These are phyloP conservation scores for Hyphodiscus sp. DNA, from an alignment of 2,329 filamentous ascomycete species.

Conservation along the genomic window DNA sequence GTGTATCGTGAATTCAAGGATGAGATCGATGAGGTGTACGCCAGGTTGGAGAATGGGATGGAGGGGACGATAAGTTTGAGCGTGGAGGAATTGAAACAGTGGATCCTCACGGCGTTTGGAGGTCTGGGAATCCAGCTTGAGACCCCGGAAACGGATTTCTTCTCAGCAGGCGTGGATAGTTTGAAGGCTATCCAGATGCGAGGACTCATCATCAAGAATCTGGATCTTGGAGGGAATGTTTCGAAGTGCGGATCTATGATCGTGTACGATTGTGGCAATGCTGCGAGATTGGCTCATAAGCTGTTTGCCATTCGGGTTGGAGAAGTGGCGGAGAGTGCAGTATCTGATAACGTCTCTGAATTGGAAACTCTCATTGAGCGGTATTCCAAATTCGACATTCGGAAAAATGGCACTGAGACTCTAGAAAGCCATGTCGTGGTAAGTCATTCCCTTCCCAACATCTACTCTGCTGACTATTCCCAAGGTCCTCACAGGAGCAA, in stretches of 20 bases:
- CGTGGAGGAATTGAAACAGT: conserved; percentile 29
- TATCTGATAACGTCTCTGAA: conserved; percentile 31
- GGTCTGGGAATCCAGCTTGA: conserved; percentile 6
- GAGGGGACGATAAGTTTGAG: conserved; percentile 17
- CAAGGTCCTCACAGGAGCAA: conserved; percentile 54
- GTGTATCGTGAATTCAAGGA: conserved; percentile 40
- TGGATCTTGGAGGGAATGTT: conserved; percentile 40
- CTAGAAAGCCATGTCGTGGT: background rate
- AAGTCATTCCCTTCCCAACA: background rate
- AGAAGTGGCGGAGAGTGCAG: conserved; percentile 26
- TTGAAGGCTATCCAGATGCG: conserved; percentile 52
- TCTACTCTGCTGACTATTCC: background rate
- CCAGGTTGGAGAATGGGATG: conserved; percentile 22
- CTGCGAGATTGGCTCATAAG: conserved; percentile 39
- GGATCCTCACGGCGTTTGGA: conserved; percentile 23
- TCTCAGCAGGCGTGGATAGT: conserved; percentile 50
- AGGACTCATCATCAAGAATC: conserved; percentile 41
- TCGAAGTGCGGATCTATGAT: conserved; percentile 46
- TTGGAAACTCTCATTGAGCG: conserved; percentile 42
- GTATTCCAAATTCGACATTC: conserved; percentile 33
- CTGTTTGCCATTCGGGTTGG: conserved; percentile 37
- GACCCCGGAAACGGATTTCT: conserved; percentile 47
- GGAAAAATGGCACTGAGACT: background rate
- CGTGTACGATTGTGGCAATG: conserved; percentile 50
- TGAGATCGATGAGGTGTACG: conserved; percentile 38